These are phyloP conservation scores for Pseudogymnoascus sp. DNA, from an alignment of 2,329 filamentous ascomycete genomes.

Conservation along the genomic window DNA sequence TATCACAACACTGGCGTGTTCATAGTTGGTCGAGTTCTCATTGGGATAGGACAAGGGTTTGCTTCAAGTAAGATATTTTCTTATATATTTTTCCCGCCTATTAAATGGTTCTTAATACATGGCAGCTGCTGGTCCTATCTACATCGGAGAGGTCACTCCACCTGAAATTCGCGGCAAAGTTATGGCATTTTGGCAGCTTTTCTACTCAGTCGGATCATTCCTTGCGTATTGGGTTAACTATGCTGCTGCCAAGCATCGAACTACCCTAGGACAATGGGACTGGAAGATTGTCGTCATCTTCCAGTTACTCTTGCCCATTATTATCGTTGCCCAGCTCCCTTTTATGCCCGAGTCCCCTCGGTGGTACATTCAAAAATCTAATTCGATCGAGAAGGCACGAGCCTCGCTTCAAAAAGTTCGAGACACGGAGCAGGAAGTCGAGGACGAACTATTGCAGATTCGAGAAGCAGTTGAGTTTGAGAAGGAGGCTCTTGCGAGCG, in stretches of 20 bases:
- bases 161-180: constrained; percentile 56
- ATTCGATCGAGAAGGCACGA: constrained; percentile 46
- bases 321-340: constrained; percentile 35
- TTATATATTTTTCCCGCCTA: no score
- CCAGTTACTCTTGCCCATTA: constrained; percentile 43
- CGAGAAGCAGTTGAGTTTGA: constrained; percentile 63
- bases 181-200: constrained; percentile 63
- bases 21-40: constrained; percentile 58
- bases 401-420: constrained; percentile 50
- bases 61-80: constrained; percentile 34
- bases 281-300: constrained; percentile 59
- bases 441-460: constrained; percentile 56
- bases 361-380: constrained; percentile 28
- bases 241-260: constrained; percentile 48
- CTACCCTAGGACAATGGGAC: constrained; percentile 57
- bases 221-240: constrained; percentile 60
- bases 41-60: constrained; percentile 62
- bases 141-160: constrained; percentile 60
- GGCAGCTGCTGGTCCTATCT: constrained; percentile 55
- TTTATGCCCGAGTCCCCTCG: constrained; percentile 10
- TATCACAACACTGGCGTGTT: constrained; percentile 54
- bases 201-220: constrained; percentile 58
- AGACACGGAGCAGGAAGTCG: constrained; percentile 57
- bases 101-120: neutral
- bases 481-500: constrained; percentile 53